Evolutionary conservation across 352 stramenopile genomes (phyloP).

Genomic region (Phytophthora hibernalis): DNA sequence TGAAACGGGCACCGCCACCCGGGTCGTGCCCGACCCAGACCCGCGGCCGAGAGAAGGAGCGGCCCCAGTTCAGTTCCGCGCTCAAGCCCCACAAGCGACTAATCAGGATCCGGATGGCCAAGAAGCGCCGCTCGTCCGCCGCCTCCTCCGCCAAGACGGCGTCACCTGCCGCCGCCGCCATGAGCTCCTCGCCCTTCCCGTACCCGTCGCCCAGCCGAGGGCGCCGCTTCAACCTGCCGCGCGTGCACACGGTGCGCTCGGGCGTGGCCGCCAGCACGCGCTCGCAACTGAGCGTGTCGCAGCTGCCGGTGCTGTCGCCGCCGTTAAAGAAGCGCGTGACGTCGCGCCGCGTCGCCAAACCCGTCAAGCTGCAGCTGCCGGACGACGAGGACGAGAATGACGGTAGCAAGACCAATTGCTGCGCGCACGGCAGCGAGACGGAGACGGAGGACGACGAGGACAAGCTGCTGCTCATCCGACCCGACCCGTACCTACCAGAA

Average conservation of each 20-base stretch:
- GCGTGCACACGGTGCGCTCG: constrained; percentile 32
- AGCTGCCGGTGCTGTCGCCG: constrained; percentile 50
- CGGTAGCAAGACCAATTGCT: constrained; percentile 12
- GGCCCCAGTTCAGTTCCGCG: constrained; percentile 30
- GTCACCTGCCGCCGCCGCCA: constrained; percentile 23
- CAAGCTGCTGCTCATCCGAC: constrained; percentile 46
- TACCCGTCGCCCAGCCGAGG: constrained; percentile 29
- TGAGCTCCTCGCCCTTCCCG: constrained; percentile 41
- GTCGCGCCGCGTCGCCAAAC: constrained; percentile 39
- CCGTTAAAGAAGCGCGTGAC: constrained; percentile 60
- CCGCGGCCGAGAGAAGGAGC: constrained; percentile 24
- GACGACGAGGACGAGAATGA: constrained; percentile 38
- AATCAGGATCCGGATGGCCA: constrained; percentile 32
- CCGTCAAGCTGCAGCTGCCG: constrained; percentile 47
- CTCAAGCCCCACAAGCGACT: constrained; percentile 15
- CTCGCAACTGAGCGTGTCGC: constrained; percentile 29
- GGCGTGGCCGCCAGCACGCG: constrained; percentile 42
- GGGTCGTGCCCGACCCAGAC: constrained; percentile 20
- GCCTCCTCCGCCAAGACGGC: constrained; percentile 21
- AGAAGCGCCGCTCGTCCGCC: constrained; percentile 42
- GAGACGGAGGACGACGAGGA: constrained; percentile 34
- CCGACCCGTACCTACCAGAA: constrained; percentile 59
- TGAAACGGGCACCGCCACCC: constrained; percentile 12
- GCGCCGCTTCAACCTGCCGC: constrained; percentile 25
- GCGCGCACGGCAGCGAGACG: constrained; percentile 18